phyloP scores from a whole-genome alignment of 1,284 basidiomycete species.

The Cerrena zonata region DNA sequence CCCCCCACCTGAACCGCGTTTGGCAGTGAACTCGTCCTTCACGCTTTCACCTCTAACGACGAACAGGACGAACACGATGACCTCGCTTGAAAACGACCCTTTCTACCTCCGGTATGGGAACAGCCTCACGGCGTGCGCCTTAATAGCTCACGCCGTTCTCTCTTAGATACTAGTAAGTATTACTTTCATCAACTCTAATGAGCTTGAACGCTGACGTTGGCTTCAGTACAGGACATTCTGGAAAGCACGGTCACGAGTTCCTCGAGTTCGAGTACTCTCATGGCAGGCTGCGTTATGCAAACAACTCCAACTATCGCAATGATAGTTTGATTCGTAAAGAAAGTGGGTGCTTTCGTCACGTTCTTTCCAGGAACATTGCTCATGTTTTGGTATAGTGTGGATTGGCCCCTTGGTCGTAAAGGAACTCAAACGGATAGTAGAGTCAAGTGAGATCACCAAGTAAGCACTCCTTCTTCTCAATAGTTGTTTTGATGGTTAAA shows the following conservation, averaged over 20 bases:
- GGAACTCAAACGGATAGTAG: slow-evolving; percentile 92
- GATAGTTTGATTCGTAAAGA: slow-evolving; percentile 97
- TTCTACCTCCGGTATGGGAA: slow-evolving; percentile 75
- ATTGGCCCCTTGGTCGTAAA: slow-evolving; percentile 86
- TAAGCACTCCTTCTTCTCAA: slow-evolving; percentile 35
- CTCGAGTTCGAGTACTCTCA: slow-evolving; percentile 98
- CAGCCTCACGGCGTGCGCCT: slow-evolving; percentile 26
- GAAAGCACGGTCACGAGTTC: slow-evolving; percentile 95
- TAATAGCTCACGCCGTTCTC: slow-evolving; percentile 24
- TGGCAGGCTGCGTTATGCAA: slow-evolving; percentile 93
- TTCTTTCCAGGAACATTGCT: not conserved
- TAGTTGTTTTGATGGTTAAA: not conserved
- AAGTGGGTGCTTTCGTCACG: slow-evolving; percentile 54
- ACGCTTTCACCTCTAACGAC: not conserved
- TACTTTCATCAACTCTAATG: not conserved
- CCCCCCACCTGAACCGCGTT: not conserved
- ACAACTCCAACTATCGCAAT: slow-evolving; percentile 98
- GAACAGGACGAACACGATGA: not conserved
- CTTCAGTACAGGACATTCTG: slow-evolving; percentile 84
- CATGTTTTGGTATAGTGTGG: slow-evolving; percentile 67
- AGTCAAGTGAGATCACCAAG: slow-evolving; percentile 93
- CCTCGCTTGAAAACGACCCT: slow-evolving; percentile 49
- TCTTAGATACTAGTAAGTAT: slow-evolving; percentile 76
- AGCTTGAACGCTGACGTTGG: slow-evolving; percentile 10
- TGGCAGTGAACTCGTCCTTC: not conserved